Base-by-base conservation (phyloP, 192 early-diverging fungal species). In the Backusella australiensis region DNA sequence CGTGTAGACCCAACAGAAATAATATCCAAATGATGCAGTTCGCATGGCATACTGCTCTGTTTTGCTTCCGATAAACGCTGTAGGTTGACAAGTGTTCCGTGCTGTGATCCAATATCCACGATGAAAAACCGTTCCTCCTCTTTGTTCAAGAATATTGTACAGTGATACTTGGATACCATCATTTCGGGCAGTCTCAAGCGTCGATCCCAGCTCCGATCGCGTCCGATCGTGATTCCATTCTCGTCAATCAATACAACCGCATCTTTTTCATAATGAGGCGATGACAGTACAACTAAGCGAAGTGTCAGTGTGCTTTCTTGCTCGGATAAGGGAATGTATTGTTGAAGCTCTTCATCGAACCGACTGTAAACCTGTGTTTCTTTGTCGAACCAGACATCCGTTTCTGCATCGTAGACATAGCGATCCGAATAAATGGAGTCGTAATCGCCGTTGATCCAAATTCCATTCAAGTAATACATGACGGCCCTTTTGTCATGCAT, bases 81-180 rank as follows among this genome's bases (percentile, higher is more conserved):
- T 7, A 82, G 85, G 76, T 95, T 94, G 41, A 94, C 75, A 75
- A 91, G 90, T 1, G 94, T 94, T 4, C 94, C 94, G 65, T 95
- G 91, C 6, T 89, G 90, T 14, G 94, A 95, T 7, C 93, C 93
- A 34, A 82, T 82, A 66, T 93, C 92, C 5, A 88, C 82, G 38
- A 93, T 79, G 72, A 46, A 71, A 21, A 82, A 82, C 2, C 29
- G 26, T 4, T 56, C 69, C 6, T 59, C 36, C 52, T 44, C n/a
- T 14, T 29, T 49, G 38, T 73, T 75, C 14, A 71, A 17, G 74
- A 83, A 93, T 15, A 93, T 82, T 14, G 81, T 83, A 5, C 89
- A 90, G 53, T 93, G 92, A 74, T 85, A 89, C 65, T 90, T 88
- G 38, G 89, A 91, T 0, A 90, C 86, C 14, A 78, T 83, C 82